phyloP scores from a whole-genome alignment of 2,329 filamentous ascomycete species.

The Fusarium fujikuroi region DNA sequence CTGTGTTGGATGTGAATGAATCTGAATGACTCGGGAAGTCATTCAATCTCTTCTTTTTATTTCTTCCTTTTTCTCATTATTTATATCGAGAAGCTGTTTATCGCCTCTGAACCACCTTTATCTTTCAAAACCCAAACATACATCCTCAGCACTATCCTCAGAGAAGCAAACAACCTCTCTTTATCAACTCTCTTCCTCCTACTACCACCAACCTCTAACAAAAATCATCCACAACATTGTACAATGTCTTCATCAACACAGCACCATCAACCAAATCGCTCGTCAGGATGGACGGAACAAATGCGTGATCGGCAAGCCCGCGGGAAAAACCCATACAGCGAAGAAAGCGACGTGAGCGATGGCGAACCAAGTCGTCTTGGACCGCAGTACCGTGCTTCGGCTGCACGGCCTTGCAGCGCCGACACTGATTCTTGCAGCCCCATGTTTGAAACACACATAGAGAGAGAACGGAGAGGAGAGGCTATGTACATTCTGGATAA shows the following conservation, averaged over 20 bases:
- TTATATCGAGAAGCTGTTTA: neutral
- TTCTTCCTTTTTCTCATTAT: neutral
- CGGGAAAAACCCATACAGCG: slow-evolving; percentile 64
- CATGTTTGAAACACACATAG: slow-evolving; percentile 54
- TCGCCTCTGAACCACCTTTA: neutral
- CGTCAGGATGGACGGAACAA: slow-evolving; percentile 55
- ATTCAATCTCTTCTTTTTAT: neutral
- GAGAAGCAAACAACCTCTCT: neutral
- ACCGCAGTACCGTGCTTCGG: slow-evolving; percentile 1
- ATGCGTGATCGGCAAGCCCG: slow-evolving; percentile 70
- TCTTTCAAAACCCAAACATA: neutral
- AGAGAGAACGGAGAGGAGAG: slow-evolving; percentile 57
- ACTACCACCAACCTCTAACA: neutral
- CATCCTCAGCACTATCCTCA: neutral
- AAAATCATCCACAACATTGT: neutral
- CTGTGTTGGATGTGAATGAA: neutral
- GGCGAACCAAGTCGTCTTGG: slow-evolving; percentile 33
- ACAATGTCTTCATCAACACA: slow-evolving; percentile 34
- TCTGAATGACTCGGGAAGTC: slow-evolving; percentile 1
- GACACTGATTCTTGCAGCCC: neutral
- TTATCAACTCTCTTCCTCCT: neutral
- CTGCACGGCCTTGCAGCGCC: neutral
- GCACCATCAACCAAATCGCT: slow-evolving; percentile 50
- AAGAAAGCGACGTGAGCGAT: slow-evolving; percentile 39
- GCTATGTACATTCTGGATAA: slow-evolving; percentile 66